A percentile compares a stretch with the other conserved stretches of the same genome.
These are phyloP conservation scores for Huiozyma sinensis DNA, from an alignment of 805 yeast genomes.

Conservation along the genomic window DNA sequence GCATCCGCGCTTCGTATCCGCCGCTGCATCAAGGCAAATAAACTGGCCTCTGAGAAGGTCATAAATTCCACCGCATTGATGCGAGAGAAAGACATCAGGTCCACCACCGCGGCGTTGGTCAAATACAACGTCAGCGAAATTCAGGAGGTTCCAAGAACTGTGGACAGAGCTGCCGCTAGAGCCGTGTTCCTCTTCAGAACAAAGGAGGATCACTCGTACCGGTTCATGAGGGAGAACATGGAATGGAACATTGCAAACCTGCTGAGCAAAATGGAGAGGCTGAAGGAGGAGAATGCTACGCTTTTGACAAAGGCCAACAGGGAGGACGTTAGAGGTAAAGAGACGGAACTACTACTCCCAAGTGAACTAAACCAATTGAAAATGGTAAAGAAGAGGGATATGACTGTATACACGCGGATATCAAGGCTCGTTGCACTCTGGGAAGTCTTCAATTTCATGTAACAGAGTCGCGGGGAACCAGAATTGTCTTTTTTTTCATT, in stretches of 20 bases:
- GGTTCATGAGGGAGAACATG: slow-evolving; percentile 37
- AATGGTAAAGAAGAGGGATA: slow-evolving; percentile 47
- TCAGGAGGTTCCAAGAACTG: slow-evolving; percentile 88
- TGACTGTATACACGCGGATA: slow-evolving; percentile 42
- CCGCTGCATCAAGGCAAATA: slow-evolving; percentile 61
- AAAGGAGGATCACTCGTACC: slow-evolving; percentile 41
- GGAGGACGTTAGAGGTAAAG: slow-evolving; percentile 82
- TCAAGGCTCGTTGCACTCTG: slow-evolving; percentile 46
- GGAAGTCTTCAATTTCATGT: slow-evolving; percentile 36
- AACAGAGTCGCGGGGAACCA: background rate
- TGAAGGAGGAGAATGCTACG: slow-evolving; percentile 51
- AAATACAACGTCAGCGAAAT: slow-evolving; percentile 67
- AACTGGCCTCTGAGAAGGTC: slow-evolving; percentile 75
- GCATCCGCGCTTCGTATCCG: slow-evolving; percentile 59
- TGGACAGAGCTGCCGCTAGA: slow-evolving; percentile 83
- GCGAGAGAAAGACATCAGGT: slow-evolving; percentile 67
- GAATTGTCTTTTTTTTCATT: background rate
- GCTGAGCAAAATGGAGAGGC: slow-evolving; percentile 40
- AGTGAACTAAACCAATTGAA: slow-evolving; percentile 67
- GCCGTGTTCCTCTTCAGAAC: slow-evolving; percentile 76
- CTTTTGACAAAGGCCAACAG: slow-evolving; percentile 73
- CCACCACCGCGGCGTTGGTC: slow-evolving; percentile 54
- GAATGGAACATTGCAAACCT: slow-evolving; percentile 38
- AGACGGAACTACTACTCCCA: slow-evolving; percentile 59
- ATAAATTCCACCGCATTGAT: slow-evolving; percentile 66